A percentile compares a stretch with the other conserved stretches of the same genome.
These are phyloP conservation scores for Phytopythium boreale DNA, from an alignment of 352 stramenopile species.

Conservation along the genomic window DNA sequence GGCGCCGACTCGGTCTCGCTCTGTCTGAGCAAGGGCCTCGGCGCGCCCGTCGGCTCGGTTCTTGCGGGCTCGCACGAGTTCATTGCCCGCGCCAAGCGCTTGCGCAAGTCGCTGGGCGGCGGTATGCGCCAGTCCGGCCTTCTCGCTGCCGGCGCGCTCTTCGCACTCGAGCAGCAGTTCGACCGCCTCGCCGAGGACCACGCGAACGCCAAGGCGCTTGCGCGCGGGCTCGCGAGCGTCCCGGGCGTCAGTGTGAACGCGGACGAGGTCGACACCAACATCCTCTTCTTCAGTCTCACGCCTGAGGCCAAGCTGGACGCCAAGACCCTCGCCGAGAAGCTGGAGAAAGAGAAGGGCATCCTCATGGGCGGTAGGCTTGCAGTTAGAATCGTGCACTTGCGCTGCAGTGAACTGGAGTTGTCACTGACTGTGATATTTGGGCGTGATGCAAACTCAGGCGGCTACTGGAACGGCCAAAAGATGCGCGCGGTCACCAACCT, in stretches of 20 bases:
- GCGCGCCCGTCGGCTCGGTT: conserved; percentile 93
- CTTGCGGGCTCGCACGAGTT: conserved; percentile 90
- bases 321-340: conserved; percentile 44
- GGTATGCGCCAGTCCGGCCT: conserved; percentile 96
- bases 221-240: conserved; percentile 55
- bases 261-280: conserved; percentile 84
- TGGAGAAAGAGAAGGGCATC: conserved; percentile 68
- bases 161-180: conserved; percentile 88
- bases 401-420: too few species aligned
- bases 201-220: conserved; percentile 68
- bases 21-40: conserved; percentile 96
- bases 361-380: conserved; percentile 34
- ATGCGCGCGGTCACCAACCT: conserved; percentile 76
- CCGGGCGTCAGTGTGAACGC: conserved; percentile 64
- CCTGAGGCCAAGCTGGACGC: conserved; percentile 59
- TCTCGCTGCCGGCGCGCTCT: conserved; percentile 91
- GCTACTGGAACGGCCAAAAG: conserved; percentile 57
- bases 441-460: conserved; percentile 17
- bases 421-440: not conserved
- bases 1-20: conserved; percentile 91
- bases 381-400: not conserved
- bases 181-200: conserved; percentile 83
- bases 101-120: conserved; percentile 96
- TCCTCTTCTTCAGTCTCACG: conserved; percentile 75
- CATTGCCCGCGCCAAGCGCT: conserved; percentile 84